phyloP scores from a whole-genome alignment of 257 asterid genomes.

The Capsicum rhomboideum region DNA sequence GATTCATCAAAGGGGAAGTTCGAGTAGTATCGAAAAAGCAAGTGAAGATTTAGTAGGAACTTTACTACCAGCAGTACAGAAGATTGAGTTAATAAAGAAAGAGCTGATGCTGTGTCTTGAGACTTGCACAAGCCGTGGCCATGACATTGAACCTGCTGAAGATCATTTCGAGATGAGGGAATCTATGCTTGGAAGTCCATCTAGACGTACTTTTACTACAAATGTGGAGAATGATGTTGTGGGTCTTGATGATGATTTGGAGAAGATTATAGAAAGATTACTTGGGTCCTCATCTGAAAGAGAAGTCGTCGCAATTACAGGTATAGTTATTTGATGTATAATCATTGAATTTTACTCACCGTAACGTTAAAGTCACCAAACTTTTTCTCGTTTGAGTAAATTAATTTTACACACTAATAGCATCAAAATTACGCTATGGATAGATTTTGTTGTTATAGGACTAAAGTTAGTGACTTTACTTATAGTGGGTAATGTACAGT shows the following conservation, averaged over 20 bases:
- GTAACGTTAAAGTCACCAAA: no score
- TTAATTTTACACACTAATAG: no score
- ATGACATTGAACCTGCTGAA: background rate
- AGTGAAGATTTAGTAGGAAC: background rate
- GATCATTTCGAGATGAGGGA: background rate
- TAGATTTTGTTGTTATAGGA: background rate
- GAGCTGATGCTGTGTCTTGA: background rate
- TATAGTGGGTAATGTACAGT: background rate
- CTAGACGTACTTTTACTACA: background rate
- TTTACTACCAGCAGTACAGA: background rate
- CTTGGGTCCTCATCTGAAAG: background rate
- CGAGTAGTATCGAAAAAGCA: background rate
- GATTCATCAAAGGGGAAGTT: background rate
- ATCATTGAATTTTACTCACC: background rate
- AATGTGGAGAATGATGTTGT: background rate
- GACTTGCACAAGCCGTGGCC: background rate
- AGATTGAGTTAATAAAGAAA: background rate
- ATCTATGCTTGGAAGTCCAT: background rate
- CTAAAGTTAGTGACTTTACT: background rate
- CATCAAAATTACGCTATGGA: background rate
- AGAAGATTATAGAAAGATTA: background rate
- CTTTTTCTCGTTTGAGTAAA: no score
- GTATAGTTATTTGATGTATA: background rate
- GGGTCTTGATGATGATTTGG: slow-evolving; percentile 1
- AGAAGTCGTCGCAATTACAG: background rate